Conservation (phyloP, 2,329 filamentous ascomycete genomes). For the Exophiala bonariae region DNA sequence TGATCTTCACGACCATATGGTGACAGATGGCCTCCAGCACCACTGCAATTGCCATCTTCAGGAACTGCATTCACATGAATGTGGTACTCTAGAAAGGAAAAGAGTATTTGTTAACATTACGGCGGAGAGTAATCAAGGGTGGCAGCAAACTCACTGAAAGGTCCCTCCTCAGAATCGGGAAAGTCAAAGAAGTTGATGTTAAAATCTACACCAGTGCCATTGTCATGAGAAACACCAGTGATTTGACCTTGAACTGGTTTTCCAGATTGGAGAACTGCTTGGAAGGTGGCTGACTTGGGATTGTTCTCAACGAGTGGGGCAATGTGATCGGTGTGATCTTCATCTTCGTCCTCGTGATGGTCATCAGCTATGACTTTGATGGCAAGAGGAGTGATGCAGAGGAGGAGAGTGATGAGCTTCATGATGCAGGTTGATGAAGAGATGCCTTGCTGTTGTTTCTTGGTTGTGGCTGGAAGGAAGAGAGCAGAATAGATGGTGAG, state of each 20-base stretch:
- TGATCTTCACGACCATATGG: conserved; percentile 65
- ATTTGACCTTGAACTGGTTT: conserved; percentile 58
- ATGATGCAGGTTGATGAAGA: conserved; percentile 10
- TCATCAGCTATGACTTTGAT: conserved; percentile 22
- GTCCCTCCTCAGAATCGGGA: conserved; percentile 53
- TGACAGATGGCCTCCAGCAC: conserved; percentile 68
- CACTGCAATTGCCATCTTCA: conserved; percentile 68
- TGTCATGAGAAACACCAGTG: conserved; percentile 45
- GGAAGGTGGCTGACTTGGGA: conserved; percentile 54
- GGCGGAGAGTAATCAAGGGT: background rate
- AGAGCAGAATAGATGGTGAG: too few relatives aligned
- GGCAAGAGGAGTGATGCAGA: conserved; percentile 26
- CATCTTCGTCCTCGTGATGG: too few relatives aligned
- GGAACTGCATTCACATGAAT: conserved; percentile 67
- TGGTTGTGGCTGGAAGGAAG: background rate
- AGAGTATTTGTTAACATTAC: conserved; percentile 2
- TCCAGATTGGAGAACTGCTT: conserved; percentile 56
- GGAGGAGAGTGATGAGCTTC: conserved; percentile 26
- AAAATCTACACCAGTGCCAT: conserved; percentile 58
- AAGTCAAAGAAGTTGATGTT: conserved; percentile 59
- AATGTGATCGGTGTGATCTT: conserved; percentile 40
- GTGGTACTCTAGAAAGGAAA: conserved; percentile 61
- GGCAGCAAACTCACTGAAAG: conserved; percentile 55
- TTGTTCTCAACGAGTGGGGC: conserved; percentile 58
- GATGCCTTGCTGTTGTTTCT: too few relatives aligned